Percentiles rank a stretch among this genome's conserved stretches.
phyloP scores from a whole-genome alignment of 345 rosid genomes.

The Barbarea vulgaris region DNA sequence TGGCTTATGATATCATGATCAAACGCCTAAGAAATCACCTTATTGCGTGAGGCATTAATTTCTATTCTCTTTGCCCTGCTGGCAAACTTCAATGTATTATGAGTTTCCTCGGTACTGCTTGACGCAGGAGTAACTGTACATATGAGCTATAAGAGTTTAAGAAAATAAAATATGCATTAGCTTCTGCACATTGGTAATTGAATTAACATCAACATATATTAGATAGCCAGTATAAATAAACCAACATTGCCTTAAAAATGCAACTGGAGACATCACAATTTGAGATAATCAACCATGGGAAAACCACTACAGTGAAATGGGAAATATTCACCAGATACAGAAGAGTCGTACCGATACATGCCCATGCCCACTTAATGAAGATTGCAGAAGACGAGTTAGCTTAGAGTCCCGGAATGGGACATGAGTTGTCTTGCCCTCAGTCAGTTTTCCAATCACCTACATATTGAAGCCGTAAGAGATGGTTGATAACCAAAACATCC shows the following conservation, averaged over 20 bases:
- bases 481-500: conserved; percentile 21
- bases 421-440: conserved; percentile 98
- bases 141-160: conserved; percentile 65
- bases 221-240: conserved; percentile 13
- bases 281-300: neutral
- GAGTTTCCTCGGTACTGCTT: conserved; percentile 96
- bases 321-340: conserved; percentile 26
- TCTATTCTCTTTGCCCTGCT: conserved; percentile 97
- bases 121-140: conserved; percentile 99
- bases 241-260: conserved; percentile 15
- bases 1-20: neutral
- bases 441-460: conserved; percentile 98
- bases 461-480: conserved; percentile 33
- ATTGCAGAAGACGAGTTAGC: conserved; percentile 97
- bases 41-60: conserved; percentile 92
- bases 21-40: conserved; percentile 51
- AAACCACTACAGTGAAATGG: conserved; percentile 19
- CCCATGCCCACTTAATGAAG: conserved; percentile 96
- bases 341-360: conserved; percentile 90
- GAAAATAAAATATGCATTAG: conserved; percentile 24
- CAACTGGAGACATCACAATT: conserved; percentile 13
- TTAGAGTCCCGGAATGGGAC: conserved; percentile 98
- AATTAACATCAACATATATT: neutral
- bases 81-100: conserved; percentile 95
- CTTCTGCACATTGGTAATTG: conserved; percentile 6